Conservation (phyloP, 1,139 yeast genomes). For the Nakaseomyces glabratus region DNA sequence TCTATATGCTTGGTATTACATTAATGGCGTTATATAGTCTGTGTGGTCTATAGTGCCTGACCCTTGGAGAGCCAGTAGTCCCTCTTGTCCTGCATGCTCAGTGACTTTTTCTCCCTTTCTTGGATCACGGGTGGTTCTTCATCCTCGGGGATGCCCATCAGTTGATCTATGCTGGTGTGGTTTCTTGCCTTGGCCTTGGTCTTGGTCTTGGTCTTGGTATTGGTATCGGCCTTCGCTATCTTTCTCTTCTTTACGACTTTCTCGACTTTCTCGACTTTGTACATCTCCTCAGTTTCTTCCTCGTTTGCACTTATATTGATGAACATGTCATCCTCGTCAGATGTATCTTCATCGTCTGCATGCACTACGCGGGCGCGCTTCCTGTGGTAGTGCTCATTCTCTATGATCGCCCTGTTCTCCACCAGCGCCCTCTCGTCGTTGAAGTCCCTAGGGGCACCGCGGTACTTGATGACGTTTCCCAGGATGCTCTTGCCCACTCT, state of each 20-base stretch:
- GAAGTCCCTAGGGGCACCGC: slow-evolving; percentile 72
- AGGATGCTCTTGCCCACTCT: slow-evolving; percentile 69
- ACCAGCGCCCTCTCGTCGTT: slow-evolving; percentile 65
- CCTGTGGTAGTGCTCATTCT: slow-evolving; percentile 29
- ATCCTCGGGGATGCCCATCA: slow-evolving; percentile 31
- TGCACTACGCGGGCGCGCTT: slow-evolving; percentile 28
- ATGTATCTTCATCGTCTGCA: slow-evolving; percentile 16
- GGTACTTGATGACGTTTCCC: slow-evolving; percentile 71
- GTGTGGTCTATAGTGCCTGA: slow-evolving; percentile 16
- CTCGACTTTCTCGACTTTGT: background rate
- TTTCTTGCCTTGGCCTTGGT: background rate
- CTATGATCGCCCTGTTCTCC: slow-evolving; percentile 47
- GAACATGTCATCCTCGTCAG: slow-evolving; percentile 7
- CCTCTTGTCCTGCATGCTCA: slow-evolving; percentile 33
- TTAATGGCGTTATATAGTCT: too few relatives aligned
- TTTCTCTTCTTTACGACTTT: slow-evolving; percentile 17
- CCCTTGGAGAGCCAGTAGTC: slow-evolving; percentile 41
- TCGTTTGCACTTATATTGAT: slow-evolving; percentile 2
- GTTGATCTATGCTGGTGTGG: slow-evolving; percentile 23
- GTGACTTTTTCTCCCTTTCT: slow-evolving; percentile 9
- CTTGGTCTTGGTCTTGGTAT: background rate
- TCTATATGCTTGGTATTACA: slow-evolving; percentile 1
- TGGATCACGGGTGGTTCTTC: slow-evolving; percentile 21
- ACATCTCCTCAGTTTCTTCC: slow-evolving; percentile 1
- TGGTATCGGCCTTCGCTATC: slow-evolving; percentile 16